Evolutionary conservation across 2,329 filamentous ascomycete genomes (phyloP).

Genomic region (Chaetomium olivaceum): DNA sequence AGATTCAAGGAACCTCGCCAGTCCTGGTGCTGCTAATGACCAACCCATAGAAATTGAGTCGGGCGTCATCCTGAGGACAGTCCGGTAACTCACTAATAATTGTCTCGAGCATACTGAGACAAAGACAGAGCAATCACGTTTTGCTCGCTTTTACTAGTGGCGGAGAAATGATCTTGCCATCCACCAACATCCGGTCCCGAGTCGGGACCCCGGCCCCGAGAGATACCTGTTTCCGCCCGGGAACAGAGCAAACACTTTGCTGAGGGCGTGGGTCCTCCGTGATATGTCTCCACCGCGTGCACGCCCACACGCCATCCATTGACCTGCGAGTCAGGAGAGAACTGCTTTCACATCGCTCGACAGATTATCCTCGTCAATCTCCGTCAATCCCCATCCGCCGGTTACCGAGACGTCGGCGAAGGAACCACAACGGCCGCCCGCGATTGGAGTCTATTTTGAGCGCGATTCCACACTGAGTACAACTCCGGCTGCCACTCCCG

Average conservation of each 20-base stretch:
- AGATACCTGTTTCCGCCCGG: not conserved
- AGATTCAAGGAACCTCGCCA: not conserved
- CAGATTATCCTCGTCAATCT: too few species aligned
- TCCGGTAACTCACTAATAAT: too few species aligned
- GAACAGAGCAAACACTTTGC: not conserved
- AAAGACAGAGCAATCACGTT: not conserved
- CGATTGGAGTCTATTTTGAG: conserved; percentile 32
- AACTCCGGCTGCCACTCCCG: conserved; percentile 19
- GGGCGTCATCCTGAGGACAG: not conserved
- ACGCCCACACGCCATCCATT: not conserved
- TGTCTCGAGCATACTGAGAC: not conserved
- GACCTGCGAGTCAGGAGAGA: not conserved
- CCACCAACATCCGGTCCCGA: conserved; percentile 7
- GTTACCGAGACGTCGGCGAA: conserved; percentile 7
- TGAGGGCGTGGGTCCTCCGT: not conserved
- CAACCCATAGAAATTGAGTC: not conserved
- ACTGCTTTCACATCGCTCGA: not conserved
- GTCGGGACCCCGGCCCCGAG: conserved; percentile 3
- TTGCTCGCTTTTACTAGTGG: not conserved
- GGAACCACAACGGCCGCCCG: conserved; percentile 2
- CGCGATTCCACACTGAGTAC: conserved; percentile 14
- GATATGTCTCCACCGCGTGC: not conserved
- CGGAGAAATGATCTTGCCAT: not conserved
- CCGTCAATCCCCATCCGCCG: not conserved
- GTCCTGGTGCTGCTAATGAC: not conserved